A percentile compares a stretch with the other conserved stretches of the same genome.
Conservation (phyloP, 116 monocot species). For the Papilionanthe hybrid region DNA sequence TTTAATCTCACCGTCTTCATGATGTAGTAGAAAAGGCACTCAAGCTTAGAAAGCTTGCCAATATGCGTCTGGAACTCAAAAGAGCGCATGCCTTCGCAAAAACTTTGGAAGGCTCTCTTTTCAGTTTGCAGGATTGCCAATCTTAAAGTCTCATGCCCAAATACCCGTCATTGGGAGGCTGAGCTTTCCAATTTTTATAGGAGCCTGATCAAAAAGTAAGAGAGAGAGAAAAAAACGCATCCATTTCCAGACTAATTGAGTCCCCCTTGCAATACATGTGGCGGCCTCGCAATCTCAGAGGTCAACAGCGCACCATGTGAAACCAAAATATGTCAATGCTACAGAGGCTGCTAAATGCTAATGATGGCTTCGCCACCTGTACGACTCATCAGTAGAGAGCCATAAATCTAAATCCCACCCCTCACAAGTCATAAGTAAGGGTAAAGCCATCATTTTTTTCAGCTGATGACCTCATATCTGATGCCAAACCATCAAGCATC, state of each 20-base stretch:
- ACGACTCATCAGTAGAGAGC: no score
- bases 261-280: not conserved
- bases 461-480: conserved; percentile 39
- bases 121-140: not conserved
- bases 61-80: not conserved
- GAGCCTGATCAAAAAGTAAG: not conserved
- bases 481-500: conserved; percentile 31
- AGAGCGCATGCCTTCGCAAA: not conserved
- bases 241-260: not conserved
- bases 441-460: not conserved
- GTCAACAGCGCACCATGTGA: not conserved
- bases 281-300: not conserved
- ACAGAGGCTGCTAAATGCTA: no score
- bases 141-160: not conserved
- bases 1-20: not conserved
- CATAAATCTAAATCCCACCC: not conserved
- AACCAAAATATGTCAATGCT: no score
- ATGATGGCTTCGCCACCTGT: no score
- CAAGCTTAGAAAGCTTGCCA: not conserved
- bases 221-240: not conserved
- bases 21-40: not conserved
- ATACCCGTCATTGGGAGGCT: not conserved
- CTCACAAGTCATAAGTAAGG: not conserved
- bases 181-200: not conserved
- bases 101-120: not conserved